Conservation (phyloP, 805 yeast species). For the Yamadazyma philogaea region DNA sequence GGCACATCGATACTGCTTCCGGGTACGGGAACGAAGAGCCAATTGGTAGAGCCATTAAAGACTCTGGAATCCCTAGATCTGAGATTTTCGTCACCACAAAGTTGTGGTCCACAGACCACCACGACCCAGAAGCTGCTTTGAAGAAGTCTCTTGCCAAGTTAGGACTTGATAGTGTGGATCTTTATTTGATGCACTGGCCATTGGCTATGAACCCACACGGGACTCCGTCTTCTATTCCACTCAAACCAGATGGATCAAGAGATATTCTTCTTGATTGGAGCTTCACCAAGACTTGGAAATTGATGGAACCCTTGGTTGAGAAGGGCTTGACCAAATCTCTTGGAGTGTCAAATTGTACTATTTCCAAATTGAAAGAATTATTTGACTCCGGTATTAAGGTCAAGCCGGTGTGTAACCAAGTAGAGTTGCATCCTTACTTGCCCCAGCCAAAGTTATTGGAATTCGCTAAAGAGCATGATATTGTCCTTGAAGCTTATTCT, state of each 20-base stretch:
- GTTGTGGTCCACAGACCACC: constrained; percentile 55
- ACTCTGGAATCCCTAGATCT: constrained; percentile 59
- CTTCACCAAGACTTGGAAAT: constrained; percentile 52
- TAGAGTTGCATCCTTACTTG: constrained; percentile 58
- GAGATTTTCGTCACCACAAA: constrained; percentile 72
- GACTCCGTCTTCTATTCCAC: constrained; percentile 31
- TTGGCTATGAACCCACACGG: constrained; percentile 40
- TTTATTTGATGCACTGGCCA: constrained; percentile 85
- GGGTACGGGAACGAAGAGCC: constrained; percentile 64
- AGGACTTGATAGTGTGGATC: constrained; percentile 72
- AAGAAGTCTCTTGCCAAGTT: constrained; percentile 60
- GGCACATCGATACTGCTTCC: constrained; percentile 77
- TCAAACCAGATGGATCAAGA: constrained; percentile 33
- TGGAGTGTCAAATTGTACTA: constrained; percentile 75
- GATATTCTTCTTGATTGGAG: constrained; percentile 31
- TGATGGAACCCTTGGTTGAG: constrained; percentile 55
- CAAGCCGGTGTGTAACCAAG: constrained; percentile 69
- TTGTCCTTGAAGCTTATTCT: constrained; percentile 63
- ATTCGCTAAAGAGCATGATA: constrained; percentile 34
- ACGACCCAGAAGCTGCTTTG: constrained; percentile 51
- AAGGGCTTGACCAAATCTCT: constrained; percentile 58
- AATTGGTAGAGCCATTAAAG: constrained; percentile 54
- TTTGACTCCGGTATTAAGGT: constrained; percentile 48
- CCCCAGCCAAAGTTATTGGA: constrained; percentile 52
- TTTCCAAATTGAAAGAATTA: constrained; percentile 41